A percentile compares a stretch with the other conserved stretches of the same genome.
Evolutionary conservation across 805 yeast species (phyloP).

Genomic region (Millerozyma acaciae): DNA sequence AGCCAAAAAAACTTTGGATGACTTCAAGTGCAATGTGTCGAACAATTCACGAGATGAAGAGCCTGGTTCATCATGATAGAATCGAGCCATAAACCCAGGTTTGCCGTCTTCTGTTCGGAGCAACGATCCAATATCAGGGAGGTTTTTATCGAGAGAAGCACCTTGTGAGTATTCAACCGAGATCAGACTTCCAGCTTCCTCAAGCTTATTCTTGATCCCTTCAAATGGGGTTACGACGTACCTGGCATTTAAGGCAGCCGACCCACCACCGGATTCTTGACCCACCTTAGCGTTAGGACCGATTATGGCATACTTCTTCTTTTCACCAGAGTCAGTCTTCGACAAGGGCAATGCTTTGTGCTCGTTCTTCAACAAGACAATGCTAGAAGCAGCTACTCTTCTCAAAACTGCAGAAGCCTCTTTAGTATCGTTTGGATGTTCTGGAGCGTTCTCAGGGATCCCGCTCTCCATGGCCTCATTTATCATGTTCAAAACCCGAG

Average conservation of each 20-base stretch:
- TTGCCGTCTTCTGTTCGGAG: conserved; percentile 20
- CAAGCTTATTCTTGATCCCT: conserved; percentile 34
- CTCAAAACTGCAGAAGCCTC: conserved; percentile 43
- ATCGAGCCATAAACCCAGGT: conserved; percentile 16
- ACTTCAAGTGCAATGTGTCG: conserved; percentile 15
- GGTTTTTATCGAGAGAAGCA: conserved; percentile 26
- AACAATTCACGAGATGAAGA: conserved; percentile 12
- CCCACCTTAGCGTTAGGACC: conserved; percentile 57
- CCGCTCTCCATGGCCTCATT: conserved; percentile 41
- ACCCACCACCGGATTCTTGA: conserved; percentile 59
- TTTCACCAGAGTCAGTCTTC: conserved; percentile 10
- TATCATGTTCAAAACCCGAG: conserved; percentile 45
- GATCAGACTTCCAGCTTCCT: conserved; percentile 21
- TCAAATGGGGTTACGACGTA: conserved; percentile 47
- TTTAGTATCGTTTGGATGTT: conserved; percentile 40
- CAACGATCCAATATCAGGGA: conserved; percentile 26
- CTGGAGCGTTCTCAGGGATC: conserved; percentile 22
- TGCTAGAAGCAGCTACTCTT: conserved; percentile 46
- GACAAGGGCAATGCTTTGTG: conserved; percentile 43
- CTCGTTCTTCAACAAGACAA: conserved; percentile 57
- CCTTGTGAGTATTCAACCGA: conserved; percentile 27
- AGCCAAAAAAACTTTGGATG: conserved; percentile 20
- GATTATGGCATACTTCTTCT: conserved; percentile 45
- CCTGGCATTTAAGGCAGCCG: conserved; percentile 49
- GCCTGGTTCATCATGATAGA: conserved; percentile 16